Evolutionary conservation across 2,329 filamentous ascomycete species (phyloP), one percentile per base, ranked within the genome.

Genomic region (Xylaria polymorpha): DNA sequence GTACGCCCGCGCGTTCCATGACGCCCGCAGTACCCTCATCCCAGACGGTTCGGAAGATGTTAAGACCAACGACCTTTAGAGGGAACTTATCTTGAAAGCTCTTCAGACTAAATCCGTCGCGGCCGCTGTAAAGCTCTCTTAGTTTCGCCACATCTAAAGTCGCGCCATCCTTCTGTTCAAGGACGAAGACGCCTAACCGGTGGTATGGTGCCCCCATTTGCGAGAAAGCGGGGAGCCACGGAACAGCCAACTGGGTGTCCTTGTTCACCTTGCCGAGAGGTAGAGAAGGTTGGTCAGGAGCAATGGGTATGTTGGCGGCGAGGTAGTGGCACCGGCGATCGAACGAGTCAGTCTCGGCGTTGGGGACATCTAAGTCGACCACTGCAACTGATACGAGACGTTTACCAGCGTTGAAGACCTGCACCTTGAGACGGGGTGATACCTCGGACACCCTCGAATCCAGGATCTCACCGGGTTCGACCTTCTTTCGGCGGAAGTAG

Each of bases 201-300:
- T 98, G 96, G 83, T 98, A 98, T 1, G 93, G 93, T 1, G 91
- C 88, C 66, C 96, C 96, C 84, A 96, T 97, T 79, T 97, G 92
- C 0, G 94, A 91, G 78, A 92, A 93, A 1, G 96, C 92, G 0
- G 95, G 91, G 29, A 94, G 84, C 93, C 95, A 99, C 1, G 94
- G 91, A 3, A 90, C 83, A 66, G 93, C 88, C 58, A 96, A 85
- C 79, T 96, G 90, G 37, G 85, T 83, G 22, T 88, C 84, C 71
- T 83, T 80, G 66, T 86, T 83, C 74, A 93, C 84, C 74, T 85
- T 85, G 74, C 84, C 83, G 20, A 97, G 85, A n/a, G 91, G 87
- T 48, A 96, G 80, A 48, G 86, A 88, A 7, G 87, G 87, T 39
- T 81, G 86, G 61, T 82, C 81, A 3, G 87, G 86, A 72, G 78